Evolutionary conservation across 2,329 filamentous ascomycete genomes (phyloP).

Genomic region (Chrysoporthe puriensis): DNA sequence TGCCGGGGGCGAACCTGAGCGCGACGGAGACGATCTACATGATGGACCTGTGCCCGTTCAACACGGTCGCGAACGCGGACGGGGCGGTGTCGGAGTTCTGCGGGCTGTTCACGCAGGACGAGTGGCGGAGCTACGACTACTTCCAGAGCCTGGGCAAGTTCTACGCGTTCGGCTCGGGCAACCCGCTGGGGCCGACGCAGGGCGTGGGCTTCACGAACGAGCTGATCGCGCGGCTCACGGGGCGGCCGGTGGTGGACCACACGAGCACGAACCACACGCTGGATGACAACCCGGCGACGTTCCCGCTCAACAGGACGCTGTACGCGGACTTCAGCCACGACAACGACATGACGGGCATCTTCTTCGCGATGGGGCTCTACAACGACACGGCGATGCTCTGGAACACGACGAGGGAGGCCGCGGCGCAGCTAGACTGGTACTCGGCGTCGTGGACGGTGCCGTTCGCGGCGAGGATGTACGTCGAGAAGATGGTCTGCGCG

Average conservation of each 20-base stretch:
- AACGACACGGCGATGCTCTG: slow-evolving; percentile 63
- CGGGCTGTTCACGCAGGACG: slow-evolving; percentile 68
- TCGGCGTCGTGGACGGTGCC: slow-evolving; percentile 80
- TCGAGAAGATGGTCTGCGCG: slow-evolving; percentile 81
- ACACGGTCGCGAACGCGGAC: slow-evolving; percentile 68
- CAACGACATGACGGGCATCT: slow-evolving; percentile 80
- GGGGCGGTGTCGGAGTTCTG: slow-evolving; percentile 72
- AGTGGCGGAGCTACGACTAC: slow-evolving; percentile 84
- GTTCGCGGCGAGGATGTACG: slow-evolving; percentile 79
- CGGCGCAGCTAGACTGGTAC: slow-evolving; percentile 62
- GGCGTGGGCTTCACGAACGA: slow-evolving; percentile 89
- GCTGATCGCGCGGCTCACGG: slow-evolving; percentile 78
- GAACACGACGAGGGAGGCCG: slow-evolving; percentile 45
- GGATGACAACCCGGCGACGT: slow-evolving; percentile 67
- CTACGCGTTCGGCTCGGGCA: slow-evolving; percentile 79
- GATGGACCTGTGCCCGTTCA: slow-evolving; percentile 90
- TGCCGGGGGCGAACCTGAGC: slow-evolving; percentile 70
- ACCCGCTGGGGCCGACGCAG: slow-evolving; percentile 79
- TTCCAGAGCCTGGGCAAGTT: slow-evolving; percentile 80
- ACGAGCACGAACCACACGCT: slow-evolving; percentile 81
- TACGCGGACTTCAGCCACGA: slow-evolving; percentile 95
- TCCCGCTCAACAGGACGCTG: slow-evolving; percentile 69
- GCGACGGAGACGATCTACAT: slow-evolving; percentile 66
- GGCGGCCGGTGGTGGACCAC: slow-evolving; percentile 67
- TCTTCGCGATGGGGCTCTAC: slow-evolving; percentile 78